Conservation (phyloP, 768 basidiomycete genomes). For the Mycena galopus region DNA sequence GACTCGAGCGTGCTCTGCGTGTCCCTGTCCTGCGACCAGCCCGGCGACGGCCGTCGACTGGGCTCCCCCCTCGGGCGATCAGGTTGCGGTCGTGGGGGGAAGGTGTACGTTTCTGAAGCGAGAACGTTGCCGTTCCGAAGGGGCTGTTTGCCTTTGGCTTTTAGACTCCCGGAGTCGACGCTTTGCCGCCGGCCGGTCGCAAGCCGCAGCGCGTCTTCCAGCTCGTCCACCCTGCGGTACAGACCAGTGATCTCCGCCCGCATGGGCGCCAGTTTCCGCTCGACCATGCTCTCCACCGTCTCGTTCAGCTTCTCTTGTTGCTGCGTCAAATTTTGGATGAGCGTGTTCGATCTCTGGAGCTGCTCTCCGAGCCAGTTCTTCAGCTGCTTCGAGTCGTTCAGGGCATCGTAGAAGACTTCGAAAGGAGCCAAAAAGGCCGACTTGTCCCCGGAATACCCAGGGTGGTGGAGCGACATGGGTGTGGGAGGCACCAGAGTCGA, state of each 20-base stretch:
- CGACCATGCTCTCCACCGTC: conserved; percentile 70
- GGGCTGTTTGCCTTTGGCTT: conserved; percentile 48
- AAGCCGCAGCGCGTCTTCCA: conserved; percentile 65
- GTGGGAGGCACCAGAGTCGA: conserved; percentile 76
- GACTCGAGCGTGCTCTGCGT: conserved; percentile 50
- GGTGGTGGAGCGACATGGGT: conserved; percentile 73
- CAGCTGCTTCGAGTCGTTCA: conserved; percentile 83
- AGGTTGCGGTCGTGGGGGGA: conserved; percentile 53
- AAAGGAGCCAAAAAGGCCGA: conserved; percentile 87
- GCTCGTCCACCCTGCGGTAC: conserved; percentile 74
- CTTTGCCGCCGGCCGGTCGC: conserved; percentile 46
- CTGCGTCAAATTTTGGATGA: conserved; percentile 65
- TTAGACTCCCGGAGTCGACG: conserved; percentile 40
- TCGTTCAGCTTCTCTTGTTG: conserved; percentile 76
- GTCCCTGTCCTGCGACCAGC: conserved; percentile 52
- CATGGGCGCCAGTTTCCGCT: conserved; percentile 70
- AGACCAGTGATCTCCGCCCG: conserved; percentile 72
- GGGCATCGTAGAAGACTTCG: conserved; percentile 86
- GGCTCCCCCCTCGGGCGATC: conserved; percentile 53
- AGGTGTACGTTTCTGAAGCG: conserved; percentile 58
- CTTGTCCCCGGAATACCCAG: conserved; percentile 73
- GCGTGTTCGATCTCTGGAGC: conserved; percentile 70
- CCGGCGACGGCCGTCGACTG: conserved; percentile 56
- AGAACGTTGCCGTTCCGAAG: conserved; percentile 56
- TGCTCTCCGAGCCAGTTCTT: conserved; percentile 84